Conservation (phyloP, 2,329 filamentous ascomycete genomes). For the Penicillium sp. region DNA sequence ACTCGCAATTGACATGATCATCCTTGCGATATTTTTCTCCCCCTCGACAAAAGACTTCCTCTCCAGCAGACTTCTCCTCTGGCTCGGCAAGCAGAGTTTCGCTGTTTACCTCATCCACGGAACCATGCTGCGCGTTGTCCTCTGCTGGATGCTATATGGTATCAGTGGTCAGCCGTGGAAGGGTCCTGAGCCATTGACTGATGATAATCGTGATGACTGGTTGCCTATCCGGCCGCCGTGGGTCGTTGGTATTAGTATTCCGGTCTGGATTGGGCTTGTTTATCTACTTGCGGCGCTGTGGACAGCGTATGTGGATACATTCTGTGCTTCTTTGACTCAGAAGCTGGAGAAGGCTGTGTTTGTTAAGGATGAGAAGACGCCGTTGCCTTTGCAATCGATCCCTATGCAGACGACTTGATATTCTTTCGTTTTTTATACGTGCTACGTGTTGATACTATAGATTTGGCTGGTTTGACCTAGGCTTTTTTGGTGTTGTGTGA, state of each 20-base stretch:
- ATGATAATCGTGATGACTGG: constrained; percentile 31
- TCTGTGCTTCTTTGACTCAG: constrained; percentile 50
- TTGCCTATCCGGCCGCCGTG: constrained; percentile 42
- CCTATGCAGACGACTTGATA: constrained; percentile 26
- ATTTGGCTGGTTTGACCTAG: background rate
- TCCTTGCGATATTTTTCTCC: constrained; percentile 54
- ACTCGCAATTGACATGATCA: constrained; percentile 51
- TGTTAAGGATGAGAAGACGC: constrained; percentile 41
- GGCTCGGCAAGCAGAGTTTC: constrained; percentile 57
- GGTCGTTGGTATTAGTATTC: constrained; percentile 44
- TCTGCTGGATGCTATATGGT: constrained; percentile 55
- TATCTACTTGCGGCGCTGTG: constrained; percentile 51
- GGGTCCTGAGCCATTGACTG: constrained; percentile 21
- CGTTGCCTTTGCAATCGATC: constrained; percentile 22
- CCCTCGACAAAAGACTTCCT: constrained; percentile 51
- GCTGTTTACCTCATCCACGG: constrained; percentile 58
- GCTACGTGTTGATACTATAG: background rate
- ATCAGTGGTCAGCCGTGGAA: constrained; percentile 49
- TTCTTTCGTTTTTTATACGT: background rate
- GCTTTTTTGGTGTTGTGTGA: background rate
- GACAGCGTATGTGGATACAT: constrained; percentile 54
- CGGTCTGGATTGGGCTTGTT: constrained; percentile 48
- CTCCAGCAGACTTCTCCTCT: constrained; percentile 52
- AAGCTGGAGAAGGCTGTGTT: constrained; percentile 51
- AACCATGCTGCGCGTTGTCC: constrained; percentile 53